Base-by-base conservation (phyloP, 768 basidiomycete genomes). In the Amanita fuliginea region DNA sequence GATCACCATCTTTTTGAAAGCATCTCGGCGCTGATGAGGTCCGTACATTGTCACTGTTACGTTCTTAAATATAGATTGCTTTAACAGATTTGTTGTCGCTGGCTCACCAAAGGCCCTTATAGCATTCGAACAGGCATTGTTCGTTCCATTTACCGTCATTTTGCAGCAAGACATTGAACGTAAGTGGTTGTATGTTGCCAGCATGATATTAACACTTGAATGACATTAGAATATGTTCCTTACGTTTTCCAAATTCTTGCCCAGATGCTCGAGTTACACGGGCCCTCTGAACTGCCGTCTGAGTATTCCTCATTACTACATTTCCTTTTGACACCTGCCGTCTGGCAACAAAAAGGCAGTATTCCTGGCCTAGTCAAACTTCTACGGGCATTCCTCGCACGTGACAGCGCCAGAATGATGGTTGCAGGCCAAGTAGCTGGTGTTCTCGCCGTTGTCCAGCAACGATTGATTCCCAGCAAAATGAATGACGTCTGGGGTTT, bases 1-100 rank as follows among this genome's bases (percentile, higher is more conserved):
- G 94, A 96, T 63, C 96, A 98, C 63, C 96, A 90, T 61, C 86
- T 92, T 55, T 98, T 99, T 59, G 95, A 99, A 68, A 87, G 86
- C 60, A 81, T 99, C 36, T 86, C 94, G n/a, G 94, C 85, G 1
- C 68, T 99, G 56, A 85, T 96, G 71, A 78, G 89, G 88, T 88
- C 49, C 24, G 65, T 37, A 1, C 40, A 21, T 45, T 18, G 43
- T 34, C 19, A 5, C 14, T 13, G 13, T 41, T 24, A 32, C 11
- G 33, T 16, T 18, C 39, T 6, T 3, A 49, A 42, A 11, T 8
- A 21, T 26, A 19, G 4, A 14, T 24, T 37, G 6, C 28, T 14
- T 35, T 50, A 9, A 24, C 30, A 91, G 91, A 56, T 97, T 95
- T 59, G 72, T 95, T 43, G 87, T 86, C 4, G 75, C 80, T 32